These are phyloP conservation scores for Amaranthus cruentus DNA, from an alignment of 148 eudicot genomes.

Conservation along the genomic window DNA sequence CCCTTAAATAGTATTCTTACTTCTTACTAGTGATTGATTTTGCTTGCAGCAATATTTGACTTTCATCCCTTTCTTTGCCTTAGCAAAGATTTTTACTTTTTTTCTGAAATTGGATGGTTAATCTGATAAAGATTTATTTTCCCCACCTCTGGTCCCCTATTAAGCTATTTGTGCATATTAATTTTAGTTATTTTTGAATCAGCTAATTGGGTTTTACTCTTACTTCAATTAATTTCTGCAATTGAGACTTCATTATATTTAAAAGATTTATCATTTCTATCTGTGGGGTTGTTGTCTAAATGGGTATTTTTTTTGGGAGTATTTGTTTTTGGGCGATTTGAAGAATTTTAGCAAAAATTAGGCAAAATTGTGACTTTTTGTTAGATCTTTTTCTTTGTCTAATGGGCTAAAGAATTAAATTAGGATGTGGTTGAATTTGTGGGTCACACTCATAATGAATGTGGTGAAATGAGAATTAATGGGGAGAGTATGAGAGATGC, in stretches of 20 bases:
- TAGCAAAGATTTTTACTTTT: neutral
- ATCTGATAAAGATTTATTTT: slow-evolving; percentile 8
- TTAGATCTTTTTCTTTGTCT: neutral
- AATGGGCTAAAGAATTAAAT: neutral
- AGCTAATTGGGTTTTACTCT: too few relatives aligned
- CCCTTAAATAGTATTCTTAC: too few relatives aligned
- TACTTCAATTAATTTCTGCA: too few relatives aligned
- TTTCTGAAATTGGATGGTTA: slow-evolving; percentile 15
- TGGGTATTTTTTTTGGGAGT: neutral
- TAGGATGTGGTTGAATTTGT: neutral
- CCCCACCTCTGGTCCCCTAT: neutral
- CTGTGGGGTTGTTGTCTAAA: too few relatives aligned
- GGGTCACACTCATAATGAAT: slow-evolving; percentile 11
- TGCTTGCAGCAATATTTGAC: slow-evolving; percentile 16
- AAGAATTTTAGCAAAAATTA: neutral
- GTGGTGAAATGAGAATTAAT: slow-evolving; percentile 8
- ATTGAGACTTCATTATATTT: too few relatives aligned
- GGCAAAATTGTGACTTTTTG: neutral
- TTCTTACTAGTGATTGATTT: slow-evolving; percentile 7
- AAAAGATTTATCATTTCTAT: neutral
- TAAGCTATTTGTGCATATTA: too few relatives aligned
- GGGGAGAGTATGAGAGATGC: slow-evolving; percentile 7
- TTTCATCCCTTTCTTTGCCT: neutral
- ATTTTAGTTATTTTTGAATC: too few relatives aligned
- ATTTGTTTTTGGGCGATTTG: too few relatives aligned